These are phyloP conservation scores for Hirschioporus abietinus DNA, from an alignment of 768 basidiomycete genomes.

Conservation along the genomic window DNA sequence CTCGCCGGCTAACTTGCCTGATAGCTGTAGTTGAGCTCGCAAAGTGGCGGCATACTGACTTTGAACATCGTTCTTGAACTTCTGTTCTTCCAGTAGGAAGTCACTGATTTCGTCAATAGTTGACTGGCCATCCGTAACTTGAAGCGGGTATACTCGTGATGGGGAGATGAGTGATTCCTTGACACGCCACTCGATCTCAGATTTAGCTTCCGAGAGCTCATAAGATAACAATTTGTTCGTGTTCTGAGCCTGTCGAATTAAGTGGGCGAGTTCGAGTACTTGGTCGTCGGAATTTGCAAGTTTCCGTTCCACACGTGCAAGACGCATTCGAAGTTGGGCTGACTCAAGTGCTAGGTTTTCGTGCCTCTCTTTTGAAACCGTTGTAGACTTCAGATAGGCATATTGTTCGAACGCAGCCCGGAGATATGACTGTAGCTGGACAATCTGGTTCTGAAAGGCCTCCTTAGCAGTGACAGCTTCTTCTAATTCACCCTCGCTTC, in stretches of 20 bases:
- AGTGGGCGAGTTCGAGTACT: constrained; percentile 55
- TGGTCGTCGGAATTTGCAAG: constrained; percentile 64
- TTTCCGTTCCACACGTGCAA: constrained; percentile 58
- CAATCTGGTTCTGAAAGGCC: constrained; percentile 37
- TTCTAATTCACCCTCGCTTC: constrained; percentile 31
- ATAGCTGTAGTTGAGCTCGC: background rate
- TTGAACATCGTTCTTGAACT: background rate
- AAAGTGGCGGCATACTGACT: background rate
- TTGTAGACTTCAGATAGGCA: constrained; percentile 39
- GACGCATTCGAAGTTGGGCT: constrained; percentile 33
- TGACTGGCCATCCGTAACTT: constrained; percentile 17
- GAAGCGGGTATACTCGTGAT: constrained; percentile 14
- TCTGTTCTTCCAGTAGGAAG: background rate
- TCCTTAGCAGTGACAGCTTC: constrained; percentile 28
- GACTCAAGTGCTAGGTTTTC: constrained; percentile 36
- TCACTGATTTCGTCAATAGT: constrained; percentile 4
- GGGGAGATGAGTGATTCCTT: constrained; percentile 29
- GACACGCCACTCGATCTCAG: constrained; percentile 25
- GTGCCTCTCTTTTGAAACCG: constrained; percentile 34
- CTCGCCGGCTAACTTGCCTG: background rate
- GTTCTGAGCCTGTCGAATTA: constrained; percentile 54
- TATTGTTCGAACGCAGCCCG: constrained; percentile 44
- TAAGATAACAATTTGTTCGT: constrained; percentile 39
- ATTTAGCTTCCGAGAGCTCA: constrained; percentile 15
- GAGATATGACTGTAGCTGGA: constrained; percentile 42